Evolutionary conservation across 495 filamentous ascomycete species (phyloP).

Genomic region (Thozetella sp.): DNA sequence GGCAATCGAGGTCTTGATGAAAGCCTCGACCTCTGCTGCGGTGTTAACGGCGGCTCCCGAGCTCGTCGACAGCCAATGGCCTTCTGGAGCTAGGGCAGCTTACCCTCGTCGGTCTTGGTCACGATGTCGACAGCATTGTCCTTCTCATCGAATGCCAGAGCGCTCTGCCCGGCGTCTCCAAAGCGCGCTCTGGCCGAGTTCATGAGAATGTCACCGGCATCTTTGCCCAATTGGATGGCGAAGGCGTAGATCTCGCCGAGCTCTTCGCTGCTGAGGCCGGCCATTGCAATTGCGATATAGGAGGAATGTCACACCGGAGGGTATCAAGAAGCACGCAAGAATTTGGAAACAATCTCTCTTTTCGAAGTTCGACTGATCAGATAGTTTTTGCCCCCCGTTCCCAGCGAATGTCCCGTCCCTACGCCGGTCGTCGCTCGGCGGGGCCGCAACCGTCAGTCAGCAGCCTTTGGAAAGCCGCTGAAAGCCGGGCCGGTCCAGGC

Average conservation of each 20-base stretch:
- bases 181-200: slow-evolving; percentile 49
- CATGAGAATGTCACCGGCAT: slow-evolving; percentile 61
- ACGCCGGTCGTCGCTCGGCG: background rate
- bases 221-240: slow-evolving; percentile 63
- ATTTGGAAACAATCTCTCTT: no score
- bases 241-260: slow-evolving; percentile 67
- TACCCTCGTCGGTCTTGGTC: slow-evolving; percentile 71
- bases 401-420: background rate
- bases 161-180: slow-evolving; percentile 18
- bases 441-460: background rate
- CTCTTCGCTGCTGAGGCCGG: slow-evolving; percentile 14
- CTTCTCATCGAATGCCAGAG: slow-evolving; percentile 49
- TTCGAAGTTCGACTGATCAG: background rate
- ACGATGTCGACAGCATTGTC: slow-evolving; percentile 73
- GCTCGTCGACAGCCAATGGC: background rate
- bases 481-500: slow-evolving; percentile 10
- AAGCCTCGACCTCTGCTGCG: slow-evolving; percentile 62
- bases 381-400: background rate
- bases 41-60: background rate
- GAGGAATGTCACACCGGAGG: no score
- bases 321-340: no score
- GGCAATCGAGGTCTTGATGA: slow-evolving; percentile 58
- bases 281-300: slow-evolving; percentile 11
- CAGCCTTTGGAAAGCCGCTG: slow-evolving; percentile 8
- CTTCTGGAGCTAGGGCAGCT: slow-evolving; percentile 5